Evolutionary conservation across 2,329 filamentous ascomycete genomes (phyloP).

Genomic region (Aspergillus cejpii): DNA sequence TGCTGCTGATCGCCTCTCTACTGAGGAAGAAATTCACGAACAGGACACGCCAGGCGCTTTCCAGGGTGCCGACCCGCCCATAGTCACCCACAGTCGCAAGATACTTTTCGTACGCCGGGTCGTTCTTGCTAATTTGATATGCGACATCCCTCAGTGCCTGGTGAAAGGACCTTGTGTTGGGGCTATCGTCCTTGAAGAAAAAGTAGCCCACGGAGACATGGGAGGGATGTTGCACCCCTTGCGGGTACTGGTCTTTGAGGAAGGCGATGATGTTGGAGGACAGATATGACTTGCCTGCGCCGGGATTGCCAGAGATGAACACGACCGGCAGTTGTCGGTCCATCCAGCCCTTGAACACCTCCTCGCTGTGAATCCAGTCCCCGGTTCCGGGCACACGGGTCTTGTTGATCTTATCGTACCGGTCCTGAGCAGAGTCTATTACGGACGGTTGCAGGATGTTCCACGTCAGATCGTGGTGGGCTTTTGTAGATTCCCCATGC

Average conservation of each 20-base stretch:
- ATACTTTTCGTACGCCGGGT: slow-evolving; percentile 42
- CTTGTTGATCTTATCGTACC: slow-evolving; percentile 39
- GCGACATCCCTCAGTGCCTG: slow-evolving; percentile 45
- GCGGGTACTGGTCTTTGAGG: slow-evolving; percentile 34
- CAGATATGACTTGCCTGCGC: slow-evolving; percentile 45
- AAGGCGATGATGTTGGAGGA: slow-evolving; percentile 40
- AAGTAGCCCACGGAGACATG: slow-evolving; percentile 41
- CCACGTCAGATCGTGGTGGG: background rate
- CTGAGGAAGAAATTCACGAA: slow-evolving; percentile 38
- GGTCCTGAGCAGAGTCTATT: slow-evolving; percentile 37
- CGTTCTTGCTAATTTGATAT: slow-evolving; percentile 44
- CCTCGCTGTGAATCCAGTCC: slow-evolving; percentile 43
- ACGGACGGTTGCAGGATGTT: slow-evolving; percentile 39
- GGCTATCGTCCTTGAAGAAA: slow-evolving; percentile 46
- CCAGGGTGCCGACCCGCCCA: slow-evolving; percentile 41
- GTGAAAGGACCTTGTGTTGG: slow-evolving; percentile 42
- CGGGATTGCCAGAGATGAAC: slow-evolving; percentile 43
- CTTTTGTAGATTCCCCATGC: background rate
- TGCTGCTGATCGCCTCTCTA: slow-evolving; percentile 25
- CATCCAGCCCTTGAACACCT: slow-evolving; percentile 38
- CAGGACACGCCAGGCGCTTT: slow-evolving; percentile 42
- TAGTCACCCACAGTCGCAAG: slow-evolving; percentile 33
- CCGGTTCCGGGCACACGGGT: slow-evolving; percentile 41
- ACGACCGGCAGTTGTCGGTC: slow-evolving; percentile 37
- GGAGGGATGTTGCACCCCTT: slow-evolving; percentile 12